A percentile compares a stretch with the other conserved stretches of the same genome.
Conservation (phyloP, 768 basidiomycete species). For the Saitozyma sp. region DNA sequence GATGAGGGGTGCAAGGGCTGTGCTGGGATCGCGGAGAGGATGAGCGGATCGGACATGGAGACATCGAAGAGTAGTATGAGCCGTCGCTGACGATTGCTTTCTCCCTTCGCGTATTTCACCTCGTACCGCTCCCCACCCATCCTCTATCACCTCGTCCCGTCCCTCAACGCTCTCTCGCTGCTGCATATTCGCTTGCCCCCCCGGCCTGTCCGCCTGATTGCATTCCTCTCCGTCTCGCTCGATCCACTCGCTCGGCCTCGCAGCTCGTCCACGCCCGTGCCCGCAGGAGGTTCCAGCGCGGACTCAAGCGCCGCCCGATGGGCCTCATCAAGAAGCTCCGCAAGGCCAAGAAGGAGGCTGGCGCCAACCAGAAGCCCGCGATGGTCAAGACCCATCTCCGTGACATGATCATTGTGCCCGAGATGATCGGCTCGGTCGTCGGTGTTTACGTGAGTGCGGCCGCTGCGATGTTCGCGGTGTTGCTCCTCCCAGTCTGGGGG, state of each 20-base stretch:
- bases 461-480: background rate
- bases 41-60: background rate
- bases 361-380: conserved; percentile 96
- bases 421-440: conserved; percentile 98
- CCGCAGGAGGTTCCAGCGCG: conserved; percentile 96
- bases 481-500: background rate
- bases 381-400: conserved; percentile 99
- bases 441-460: conserved; percentile 72
- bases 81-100: conserved; percentile 2
- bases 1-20: no score
- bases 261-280: conserved; percentile 98
- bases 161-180: background rate
- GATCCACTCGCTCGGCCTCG: conserved; percentile 3
- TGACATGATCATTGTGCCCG: conserved; percentile 99
- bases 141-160: conserved; percentile 1
- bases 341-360: conserved; percentile 99
- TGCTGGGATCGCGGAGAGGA: background rate
- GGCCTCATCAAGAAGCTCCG: conserved; percentile 99
- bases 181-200: background rate
- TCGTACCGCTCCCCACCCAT: conserved; percentile 63
- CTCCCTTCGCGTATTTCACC: background rate
- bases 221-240: background rate
- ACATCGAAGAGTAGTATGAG: background rate
- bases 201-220: conserved; percentile 5
- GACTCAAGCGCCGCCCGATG: conserved; percentile 97